A percentile compares a stretch with the other conserved stretches of the same genome.
These are phyloP conservation scores for Wickerhamiella hasegawae DNA, from an alignment of 805 yeast species.

Conservation along the genomic window DNA sequence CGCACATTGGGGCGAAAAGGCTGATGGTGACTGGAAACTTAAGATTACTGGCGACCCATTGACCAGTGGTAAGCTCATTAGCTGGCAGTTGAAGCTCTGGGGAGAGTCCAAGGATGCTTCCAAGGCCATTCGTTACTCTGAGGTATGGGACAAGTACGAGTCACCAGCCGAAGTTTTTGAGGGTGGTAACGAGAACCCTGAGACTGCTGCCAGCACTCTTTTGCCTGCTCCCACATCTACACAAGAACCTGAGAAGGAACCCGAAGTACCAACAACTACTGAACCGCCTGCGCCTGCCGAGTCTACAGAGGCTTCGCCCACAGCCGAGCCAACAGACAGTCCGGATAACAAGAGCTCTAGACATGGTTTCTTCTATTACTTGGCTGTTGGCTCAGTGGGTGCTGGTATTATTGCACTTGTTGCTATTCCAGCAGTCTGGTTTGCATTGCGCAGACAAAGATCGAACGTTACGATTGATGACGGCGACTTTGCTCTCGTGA, in stretches of 20 bases:
- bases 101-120: constrained; percentile 61
- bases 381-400: not conserved
- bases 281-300: not conserved
- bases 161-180: constrained; percentile 5
- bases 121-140: constrained; percentile 36
- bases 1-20: constrained; percentile 92
- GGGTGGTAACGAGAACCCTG: too few relatives aligned
- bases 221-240: not conserved
- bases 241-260: not conserved
- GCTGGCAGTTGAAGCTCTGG: constrained; percentile 69
- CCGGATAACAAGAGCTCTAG: too few relatives aligned
- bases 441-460: not conserved
- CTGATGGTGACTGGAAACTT: constrained; percentile 70
- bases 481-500: constrained; percentile 5
- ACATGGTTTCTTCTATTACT: not conserved
- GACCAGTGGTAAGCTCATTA: constrained; percentile 26
- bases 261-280: not conserved
- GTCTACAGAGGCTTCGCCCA: not conserved
- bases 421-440: not conserved
- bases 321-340: too few relatives aligned
- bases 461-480: not conserved
- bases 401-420: not conserved
- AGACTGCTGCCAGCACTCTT: not conserved
- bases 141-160: constrained; percentile 15
- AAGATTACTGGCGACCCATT: constrained; percentile 35